A percentile compares a stretch with the other conserved stretches of the same genome.
Evolutionary conservation across 768 basidiomycete species (phyloP).

Genomic region (Solioccasus polychromus): DNA sequence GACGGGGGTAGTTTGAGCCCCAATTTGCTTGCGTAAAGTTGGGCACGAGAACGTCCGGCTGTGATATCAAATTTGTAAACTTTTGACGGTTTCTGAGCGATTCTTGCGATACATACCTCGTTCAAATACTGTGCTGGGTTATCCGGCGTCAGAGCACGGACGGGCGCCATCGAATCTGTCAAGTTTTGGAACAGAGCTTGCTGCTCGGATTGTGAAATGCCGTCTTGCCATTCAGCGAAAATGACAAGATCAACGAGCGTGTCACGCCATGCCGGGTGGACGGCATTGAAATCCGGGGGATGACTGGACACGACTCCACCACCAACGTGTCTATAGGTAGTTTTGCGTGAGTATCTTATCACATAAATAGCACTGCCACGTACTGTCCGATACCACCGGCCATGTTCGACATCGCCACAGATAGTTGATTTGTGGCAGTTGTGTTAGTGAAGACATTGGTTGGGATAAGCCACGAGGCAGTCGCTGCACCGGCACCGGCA

Average conservation of each 20-base stretch:
- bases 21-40: not conserved
- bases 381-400: not conserved
- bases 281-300: not conserved
- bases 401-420: not conserved
- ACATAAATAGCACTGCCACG: not conserved
- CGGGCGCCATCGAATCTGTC: not conserved
- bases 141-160: not conserved
- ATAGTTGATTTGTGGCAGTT: not conserved
- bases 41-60: not conserved
- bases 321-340: not conserved
- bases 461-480: not conserved
- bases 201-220: not conserved
- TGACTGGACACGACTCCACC: not conserved
- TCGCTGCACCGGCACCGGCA: not conserved
- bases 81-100: too few species aligned
- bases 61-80: not conserved
- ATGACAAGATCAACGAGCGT: not conserved
- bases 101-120: not conserved
- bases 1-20: not conserved
- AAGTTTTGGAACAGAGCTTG: not conserved
- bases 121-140: not conserved
- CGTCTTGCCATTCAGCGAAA: not conserved
- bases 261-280: not conserved
- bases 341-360: not conserved
- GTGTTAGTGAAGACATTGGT: not conserved